Evolutionary conservation across 202 grass and related monocot species (phyloP).

Genomic region (Saccharum hybrid): DNA sequence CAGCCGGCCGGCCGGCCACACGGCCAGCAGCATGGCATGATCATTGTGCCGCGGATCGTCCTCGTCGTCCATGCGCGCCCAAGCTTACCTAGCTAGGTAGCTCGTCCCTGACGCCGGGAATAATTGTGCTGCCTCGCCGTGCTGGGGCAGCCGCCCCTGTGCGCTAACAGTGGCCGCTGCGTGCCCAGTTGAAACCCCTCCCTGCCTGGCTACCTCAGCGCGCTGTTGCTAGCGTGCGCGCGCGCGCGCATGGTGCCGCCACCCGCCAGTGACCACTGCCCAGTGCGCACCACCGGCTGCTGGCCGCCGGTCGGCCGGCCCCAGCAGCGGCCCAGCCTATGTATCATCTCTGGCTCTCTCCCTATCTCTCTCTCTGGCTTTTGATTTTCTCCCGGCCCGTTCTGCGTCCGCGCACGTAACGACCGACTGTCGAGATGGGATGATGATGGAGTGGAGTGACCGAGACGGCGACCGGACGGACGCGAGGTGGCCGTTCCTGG

Average conservation of each 20-base stretch:
- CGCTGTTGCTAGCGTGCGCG: neutral
- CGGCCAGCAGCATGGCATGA: neutral
- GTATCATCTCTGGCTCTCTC: neutral
- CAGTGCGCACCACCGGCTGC: neutral
- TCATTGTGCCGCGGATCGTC: slow-evolving; percentile 3
- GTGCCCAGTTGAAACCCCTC: neutral
- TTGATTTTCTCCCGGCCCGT: neutral
- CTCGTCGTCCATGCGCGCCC: neutral
- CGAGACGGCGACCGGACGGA: neutral
- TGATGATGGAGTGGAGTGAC: neutral
- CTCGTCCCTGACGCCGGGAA: slow-evolving; percentile 8
- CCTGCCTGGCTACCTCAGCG: too few relatives aligned
- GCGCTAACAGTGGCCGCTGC: neutral
- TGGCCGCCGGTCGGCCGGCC: too few relatives aligned
- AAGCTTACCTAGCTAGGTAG: too few relatives aligned
- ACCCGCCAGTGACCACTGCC: neutral
- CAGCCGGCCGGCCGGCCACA: neutral
- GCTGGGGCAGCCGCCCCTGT: slow-evolving; percentile 6
- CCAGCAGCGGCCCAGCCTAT: neutral
- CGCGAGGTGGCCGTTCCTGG: slow-evolving; percentile 5
- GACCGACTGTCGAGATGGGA: neutral
- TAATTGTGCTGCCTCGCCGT: slow-evolving; percentile 6
- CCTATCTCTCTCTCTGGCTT: neutral
- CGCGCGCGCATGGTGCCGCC: neutral
- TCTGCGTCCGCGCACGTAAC: too few relatives aligned